Conservation (phyloP, 805 yeast genomes). For the Pichia kluyveri region DNA sequence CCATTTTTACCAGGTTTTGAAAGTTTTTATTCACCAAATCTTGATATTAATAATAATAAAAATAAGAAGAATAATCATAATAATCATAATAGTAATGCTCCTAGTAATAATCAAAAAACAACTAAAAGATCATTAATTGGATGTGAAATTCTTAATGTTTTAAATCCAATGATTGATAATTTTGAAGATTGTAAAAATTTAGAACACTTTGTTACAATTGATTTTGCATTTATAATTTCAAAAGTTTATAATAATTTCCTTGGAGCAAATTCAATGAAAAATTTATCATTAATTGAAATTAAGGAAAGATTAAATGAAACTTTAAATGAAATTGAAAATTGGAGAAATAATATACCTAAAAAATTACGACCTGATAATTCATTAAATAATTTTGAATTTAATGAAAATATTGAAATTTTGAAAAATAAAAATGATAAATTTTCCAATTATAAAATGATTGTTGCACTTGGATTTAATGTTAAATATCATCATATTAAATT, state of each 20-base stretch:
- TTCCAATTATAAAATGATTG: slow-evolving; percentile 5
- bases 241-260: slow-evolving; percentile 21
- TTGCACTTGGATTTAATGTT: slow-evolving; percentile 14
- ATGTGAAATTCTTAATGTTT: slow-evolving; percentile 4
- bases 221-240: slow-evolving; percentile 19
- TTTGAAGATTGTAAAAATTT: background rate
- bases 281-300: slow-evolving; percentile 13
- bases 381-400: slow-evolving; percentile 2
- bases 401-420: slow-evolving; percentile 5
- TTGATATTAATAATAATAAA: too few species aligned
- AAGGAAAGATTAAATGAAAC: slow-evolving; percentile 8
- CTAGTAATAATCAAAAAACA: background rate
- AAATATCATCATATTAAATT: slow-evolving; percentile 22
- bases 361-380: slow-evolving; percentile 15
- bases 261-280: slow-evolving; percentile 20
- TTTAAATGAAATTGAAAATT: slow-evolving; percentile 20
- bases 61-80: too few species aligned
- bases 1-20: slow-evolving; percentile 20
- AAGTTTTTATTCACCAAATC: slow-evolving; percentile 14
- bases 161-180: slow-evolving; percentile 6
- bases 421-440: slow-evolving; percentile 1
- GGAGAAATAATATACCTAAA: slow-evolving; percentile 22
- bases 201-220: slow-evolving; percentile 14
- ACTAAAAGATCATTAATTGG: slow-evolving; percentile 3
- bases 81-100: too few species aligned